A percentile compares a stretch with the other conserved stretches of the same genome.
phyloP scores from a whole-genome alignment of 2,329 filamentous ascomycete species.

The Botrytis fabae region DNA sequence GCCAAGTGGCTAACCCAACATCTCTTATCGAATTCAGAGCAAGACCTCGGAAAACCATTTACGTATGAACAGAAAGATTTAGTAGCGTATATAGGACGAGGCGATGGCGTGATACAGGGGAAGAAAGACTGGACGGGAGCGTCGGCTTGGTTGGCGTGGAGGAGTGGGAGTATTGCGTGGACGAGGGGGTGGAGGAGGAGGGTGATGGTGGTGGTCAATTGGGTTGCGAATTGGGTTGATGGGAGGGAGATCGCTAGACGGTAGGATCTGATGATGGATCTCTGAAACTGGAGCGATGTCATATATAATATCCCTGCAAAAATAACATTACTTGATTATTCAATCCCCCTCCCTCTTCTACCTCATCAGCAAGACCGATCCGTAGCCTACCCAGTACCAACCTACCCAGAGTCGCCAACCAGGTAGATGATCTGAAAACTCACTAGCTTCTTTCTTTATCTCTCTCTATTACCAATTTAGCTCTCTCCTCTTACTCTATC shows the following conservation, averaged over 20 bases:
- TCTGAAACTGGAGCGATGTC: accelerated
- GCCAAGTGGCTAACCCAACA: constrained; percentile 25
- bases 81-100: constrained; percentile 30
- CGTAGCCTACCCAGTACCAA: not conserved
- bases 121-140: constrained; percentile 29
- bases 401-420: not conserved
- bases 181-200: constrained; percentile 32
- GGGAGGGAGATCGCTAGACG: constrained; percentile 29
- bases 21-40: not conserved
- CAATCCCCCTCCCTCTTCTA: too few relatives aligned
- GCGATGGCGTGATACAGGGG: constrained; percentile 30
- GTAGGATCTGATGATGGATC: not conserved
- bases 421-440: too few relatives aligned
- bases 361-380: too few relatives aligned
- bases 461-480: not conserved
- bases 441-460: too few relatives aligned
- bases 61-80: constrained; percentile 28
- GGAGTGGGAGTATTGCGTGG: constrained; percentile 32
- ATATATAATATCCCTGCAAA: not conserved
- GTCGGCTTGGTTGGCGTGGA: constrained; percentile 32
- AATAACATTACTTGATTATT: not conserved
- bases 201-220: constrained; percentile 30
- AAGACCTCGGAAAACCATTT: constrained; percentile 19
- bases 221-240: constrained; percentile 30
- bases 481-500: too few relatives aligned